phyloP scores from a whole-genome alignment of 805 yeast species.

The Candida dajiaensis region DNA sequence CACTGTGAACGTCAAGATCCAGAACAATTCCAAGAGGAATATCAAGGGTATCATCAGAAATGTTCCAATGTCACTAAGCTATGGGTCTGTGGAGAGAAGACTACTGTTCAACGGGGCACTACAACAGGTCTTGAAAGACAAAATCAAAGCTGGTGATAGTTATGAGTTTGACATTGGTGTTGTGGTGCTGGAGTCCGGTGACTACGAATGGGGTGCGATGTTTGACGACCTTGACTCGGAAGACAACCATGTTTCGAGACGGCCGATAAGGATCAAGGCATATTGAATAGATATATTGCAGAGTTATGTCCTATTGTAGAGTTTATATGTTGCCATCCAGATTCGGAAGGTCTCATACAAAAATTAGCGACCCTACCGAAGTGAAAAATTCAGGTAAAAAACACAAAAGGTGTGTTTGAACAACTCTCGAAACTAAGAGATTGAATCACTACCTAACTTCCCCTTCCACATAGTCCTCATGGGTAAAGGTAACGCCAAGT shows the following conservation, averaged over 20 bases:
- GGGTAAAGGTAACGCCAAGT: slow-evolving; percentile 43
- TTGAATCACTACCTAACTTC: background rate
- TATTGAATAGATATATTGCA: background rate
- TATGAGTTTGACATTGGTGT: slow-evolving; percentile 45
- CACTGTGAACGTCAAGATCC: slow-evolving; percentile 41
- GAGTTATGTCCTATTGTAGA: background rate
- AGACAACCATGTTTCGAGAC: slow-evolving; percentile 33
- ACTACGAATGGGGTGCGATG: slow-evolving; percentile 72
- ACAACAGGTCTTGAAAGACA: slow-evolving; percentile 44
- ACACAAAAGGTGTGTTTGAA: background rate
- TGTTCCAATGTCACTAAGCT: slow-evolving; percentile 37
- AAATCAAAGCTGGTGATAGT: slow-evolving; percentile 37
- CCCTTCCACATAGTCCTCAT: slow-evolving; percentile 17
- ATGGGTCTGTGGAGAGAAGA: slow-evolving; percentile 43
- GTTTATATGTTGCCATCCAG: background rate
- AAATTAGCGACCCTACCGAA: slow-evolving; percentile 8
- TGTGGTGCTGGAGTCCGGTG: slow-evolving; percentile 68
- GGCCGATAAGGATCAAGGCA: slow-evolving; percentile 30
- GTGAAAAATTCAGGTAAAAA: background rate
- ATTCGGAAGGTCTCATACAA: background rate
- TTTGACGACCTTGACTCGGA: slow-evolving; percentile 40
- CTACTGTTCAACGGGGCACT: slow-evolving; percentile 69
- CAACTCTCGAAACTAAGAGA: background rate
- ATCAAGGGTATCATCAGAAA: slow-evolving; percentile 57
- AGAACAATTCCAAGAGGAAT: slow-evolving; percentile 36